These are phyloP conservation scores for Aureobasidium pullulans DNA, from an alignment of 2,329 filamentous ascomycete genomes.

Conservation along the genomic window DNA sequence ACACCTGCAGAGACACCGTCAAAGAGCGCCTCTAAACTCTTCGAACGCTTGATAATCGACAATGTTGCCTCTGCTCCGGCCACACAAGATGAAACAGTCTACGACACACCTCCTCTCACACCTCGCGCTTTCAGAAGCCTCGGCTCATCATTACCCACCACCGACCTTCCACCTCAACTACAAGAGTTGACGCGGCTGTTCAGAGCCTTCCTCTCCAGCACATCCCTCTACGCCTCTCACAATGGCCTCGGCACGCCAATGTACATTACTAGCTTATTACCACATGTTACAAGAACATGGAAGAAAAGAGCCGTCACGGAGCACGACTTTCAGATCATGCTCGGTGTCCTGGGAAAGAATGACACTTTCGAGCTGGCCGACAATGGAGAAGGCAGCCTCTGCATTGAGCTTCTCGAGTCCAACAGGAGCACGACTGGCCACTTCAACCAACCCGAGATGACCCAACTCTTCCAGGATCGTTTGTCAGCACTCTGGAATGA, in stretches of 20 bases:
- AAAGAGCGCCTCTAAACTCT: slow-evolving; percentile 26
- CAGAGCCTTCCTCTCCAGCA: slow-evolving; percentile 41
- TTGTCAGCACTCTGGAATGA: slow-evolving; percentile 40
- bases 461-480: slow-evolving; percentile 42
- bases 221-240: slow-evolving; percentile 44
- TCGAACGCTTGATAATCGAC: slow-evolving; percentile 25
- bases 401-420: slow-evolving; percentile 32
- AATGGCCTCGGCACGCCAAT: slow-evolving; percentile 40
- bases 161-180: slow-evolving; percentile 33
- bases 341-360: slow-evolving; percentile 31
- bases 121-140: slow-evolving; percentile 18
- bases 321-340: slow-evolving; percentile 39
- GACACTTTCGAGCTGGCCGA: slow-evolving; percentile 32
- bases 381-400: slow-evolving; percentile 37
- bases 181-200: slow-evolving; percentile 39
- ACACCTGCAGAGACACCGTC: slow-evolving; percentile 29
- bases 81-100: slow-evolving; percentile 15
- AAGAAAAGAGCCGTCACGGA: slow-evolving; percentile 39
- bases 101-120: slow-evolving; percentile 28
- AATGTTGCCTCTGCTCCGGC: slow-evolving; percentile 13
- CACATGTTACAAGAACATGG: slow-evolving; percentile 37
- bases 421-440: slow-evolving; percentile 22
- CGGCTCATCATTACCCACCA: background rate
- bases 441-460: slow-evolving; percentile 42
- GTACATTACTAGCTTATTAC: slow-evolving; percentile 33